Evolutionary conservation across 257 asterid species (phyloP), one percentile per base, ranked within the genome.

Genomic region (Solanum sitiens): DNA sequence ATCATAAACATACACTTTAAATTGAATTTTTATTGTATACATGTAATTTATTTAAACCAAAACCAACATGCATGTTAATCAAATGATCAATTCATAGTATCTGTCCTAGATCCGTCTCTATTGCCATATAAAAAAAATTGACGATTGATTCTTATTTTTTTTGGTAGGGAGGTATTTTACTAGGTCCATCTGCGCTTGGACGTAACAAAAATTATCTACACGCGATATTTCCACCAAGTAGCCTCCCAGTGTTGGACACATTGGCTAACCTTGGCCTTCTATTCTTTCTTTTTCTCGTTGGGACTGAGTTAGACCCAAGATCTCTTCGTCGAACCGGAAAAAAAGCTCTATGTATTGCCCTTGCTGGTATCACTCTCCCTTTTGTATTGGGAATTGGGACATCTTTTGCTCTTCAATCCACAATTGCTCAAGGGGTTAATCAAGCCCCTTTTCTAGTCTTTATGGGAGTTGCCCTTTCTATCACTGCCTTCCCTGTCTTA

Each of bases 231-330:
- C 92, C 92, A 23, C 12, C 80, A 3, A 74, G 83, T 39, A 90
- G 91, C 71, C 86, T 87, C 21, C 71, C 92, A 15, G 90, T 90
- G 39, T 61, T 90, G 88, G 92, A 90, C n/a, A 89, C 92, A 27
- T 82, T 89, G n/a, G 92, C 92, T 10, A 90, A 88, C 16, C 86
- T 90, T 20, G 92, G 92, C 32, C 88, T 90, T 21, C 68, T 90
- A 11, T 89, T 90, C 87, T 90, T 90, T 87, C 87, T 90, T 12
- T 90, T 90, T 30, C 89, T 89, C 2, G 91, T 89, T 4, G 92
- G 92, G 7, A 88, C 89, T 4, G 91, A 90, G 88, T 86, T 90
- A 15, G 91, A 90, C 45, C 87, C 86, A 15, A 84, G 20, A 14
- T 56, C 92, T 79, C 85, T 79, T 27, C 85, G 67, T 45, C 40